phyloP scores from a whole-genome alignment of 768 basidiomycete genomes.

The Mycena indigotica region DNA sequence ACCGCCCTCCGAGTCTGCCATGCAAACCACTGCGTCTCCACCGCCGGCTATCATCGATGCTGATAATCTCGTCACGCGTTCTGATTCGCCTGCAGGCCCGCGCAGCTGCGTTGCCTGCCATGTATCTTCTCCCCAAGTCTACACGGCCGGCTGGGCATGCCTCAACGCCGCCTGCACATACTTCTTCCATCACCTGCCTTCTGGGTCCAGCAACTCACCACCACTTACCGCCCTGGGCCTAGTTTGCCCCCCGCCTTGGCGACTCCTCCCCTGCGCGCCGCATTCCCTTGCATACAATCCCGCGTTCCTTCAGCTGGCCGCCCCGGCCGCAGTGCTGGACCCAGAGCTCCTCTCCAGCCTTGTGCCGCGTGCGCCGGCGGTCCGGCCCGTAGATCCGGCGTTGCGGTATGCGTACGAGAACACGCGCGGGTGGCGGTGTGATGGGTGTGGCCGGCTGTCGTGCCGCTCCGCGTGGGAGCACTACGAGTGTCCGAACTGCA shows the following conservation, averaged over 20 bases:
- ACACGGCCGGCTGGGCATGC: slow-evolving; percentile 61
- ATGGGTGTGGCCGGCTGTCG: slow-evolving; percentile 68
- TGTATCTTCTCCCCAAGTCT: slow-evolving; percentile 53
- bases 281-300: slow-evolving; percentile 48
- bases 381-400: too few species aligned
- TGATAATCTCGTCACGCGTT: neutral
- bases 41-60: neutral
- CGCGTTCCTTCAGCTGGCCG: slow-evolving; percentile 46
- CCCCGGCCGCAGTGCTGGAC: slow-evolving; percentile 30
- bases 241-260: too few species aligned
- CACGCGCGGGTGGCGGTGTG: slow-evolving; percentile 72
- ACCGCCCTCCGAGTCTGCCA: too few species aligned
- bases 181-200: slow-evolving; percentile 59
- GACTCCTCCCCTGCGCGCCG: neutral
- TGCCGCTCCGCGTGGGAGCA: slow-evolving; percentile 74
- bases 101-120: slow-evolving; percentile 46
- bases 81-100: slow-evolving; percentile 2
- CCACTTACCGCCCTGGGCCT: too few species aligned
- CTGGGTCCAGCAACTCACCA: too few species aligned
- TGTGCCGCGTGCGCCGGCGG: slow-evolving; percentile 37
- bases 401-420: too few species aligned
- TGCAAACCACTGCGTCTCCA: neutral
- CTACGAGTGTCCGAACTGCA: slow-evolving; percentile 69
- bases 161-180: slow-evolving; percentile 55
- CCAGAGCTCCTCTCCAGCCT: too few species aligned